A percentile compares a stretch with the other conserved stretches of the same genome.
These are phyloP conservation scores for Tylopilus rubrobrunneus DNA, from an alignment of 768 basidiomycete genomes.

Conservation along the genomic window DNA sequence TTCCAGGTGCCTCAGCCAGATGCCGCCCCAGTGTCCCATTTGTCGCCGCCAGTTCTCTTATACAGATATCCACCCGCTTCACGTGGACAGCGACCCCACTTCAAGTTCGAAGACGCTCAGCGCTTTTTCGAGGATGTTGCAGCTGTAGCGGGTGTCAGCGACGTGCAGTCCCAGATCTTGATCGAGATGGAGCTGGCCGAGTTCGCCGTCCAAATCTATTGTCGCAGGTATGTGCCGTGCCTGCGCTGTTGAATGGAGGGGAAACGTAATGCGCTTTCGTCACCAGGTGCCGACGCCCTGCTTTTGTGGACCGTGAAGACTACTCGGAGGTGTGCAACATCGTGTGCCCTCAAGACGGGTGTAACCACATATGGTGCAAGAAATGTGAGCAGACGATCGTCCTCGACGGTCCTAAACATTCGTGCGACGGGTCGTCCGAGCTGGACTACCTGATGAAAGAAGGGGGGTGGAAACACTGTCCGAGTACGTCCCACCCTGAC, in stretches of 20 bases:
- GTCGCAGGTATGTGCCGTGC: constrained; percentile 42
- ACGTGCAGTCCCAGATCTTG: constrained; percentile 38
- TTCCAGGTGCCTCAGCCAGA: constrained; percentile 7
- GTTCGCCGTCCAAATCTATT: constrained; percentile 43
- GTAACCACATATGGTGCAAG: constrained; percentile 59
- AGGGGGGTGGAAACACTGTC: constrained; percentile 64
- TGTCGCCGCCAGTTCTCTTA: constrained; percentile 5
- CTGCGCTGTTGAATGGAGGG: not conserved
- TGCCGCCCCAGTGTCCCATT: constrained; percentile 10
- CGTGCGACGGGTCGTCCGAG: constrained; percentile 57
- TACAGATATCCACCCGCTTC: constrained; percentile 1
- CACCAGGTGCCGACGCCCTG: constrained; percentile 44
- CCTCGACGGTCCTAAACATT: constrained; percentile 40
- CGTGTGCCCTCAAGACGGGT: constrained; percentile 46
- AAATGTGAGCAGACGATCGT: constrained; percentile 43
- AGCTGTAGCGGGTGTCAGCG: constrained; percentile 34
- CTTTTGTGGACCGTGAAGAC: constrained; percentile 50
- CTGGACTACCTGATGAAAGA: constrained; percentile 47
- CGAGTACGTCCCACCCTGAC: constrained; percentile 33
- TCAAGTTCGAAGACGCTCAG: not conserved
- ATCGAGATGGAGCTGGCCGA: constrained; percentile 45
- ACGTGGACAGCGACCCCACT: not conserved
- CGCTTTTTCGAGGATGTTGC: not conserved
- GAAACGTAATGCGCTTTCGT: not conserved
- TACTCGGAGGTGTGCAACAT: constrained; percentile 38